phyloP scores from a whole-genome alignment of 2,329 filamentous ascomycete genomes.

The Ceratocystis smalleyi region DNA sequence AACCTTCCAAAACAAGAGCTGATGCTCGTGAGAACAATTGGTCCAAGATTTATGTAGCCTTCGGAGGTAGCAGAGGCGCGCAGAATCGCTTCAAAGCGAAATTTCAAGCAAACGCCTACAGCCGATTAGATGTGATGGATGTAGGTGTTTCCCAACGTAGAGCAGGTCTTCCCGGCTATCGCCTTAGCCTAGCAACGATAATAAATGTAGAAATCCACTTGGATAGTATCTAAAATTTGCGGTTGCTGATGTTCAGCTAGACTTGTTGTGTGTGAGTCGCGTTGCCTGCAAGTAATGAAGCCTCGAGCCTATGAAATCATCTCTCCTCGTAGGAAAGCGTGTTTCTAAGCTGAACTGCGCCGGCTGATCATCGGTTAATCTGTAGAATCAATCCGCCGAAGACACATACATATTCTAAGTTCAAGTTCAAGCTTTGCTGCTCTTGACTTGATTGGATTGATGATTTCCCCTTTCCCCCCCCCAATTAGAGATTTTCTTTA shows the following conservation, averaged over 20 bases:
- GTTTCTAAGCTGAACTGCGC: constrained; percentile 11
- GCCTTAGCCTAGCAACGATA: background rate
- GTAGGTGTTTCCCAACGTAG: background rate
- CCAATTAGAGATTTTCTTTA: background rate
- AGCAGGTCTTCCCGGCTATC: background rate
- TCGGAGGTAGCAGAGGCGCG: background rate
- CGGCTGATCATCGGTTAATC: constrained; percentile 10
- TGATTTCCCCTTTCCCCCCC: background rate
- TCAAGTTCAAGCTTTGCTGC: background rate
- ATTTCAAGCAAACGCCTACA: background rate
- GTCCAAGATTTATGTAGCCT: background rate
- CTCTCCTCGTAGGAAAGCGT: constrained; percentile 3
- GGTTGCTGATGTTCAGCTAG: background rate
- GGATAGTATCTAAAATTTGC: background rate
- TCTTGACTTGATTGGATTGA: background rate
- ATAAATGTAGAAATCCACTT: constrained; percentile 3
- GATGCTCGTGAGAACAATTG: too few relatives aligned
- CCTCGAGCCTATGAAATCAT: background rate
- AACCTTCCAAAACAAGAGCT: background rate
- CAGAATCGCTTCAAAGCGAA: background rate
- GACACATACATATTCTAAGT: background rate
- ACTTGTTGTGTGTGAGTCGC: background rate
- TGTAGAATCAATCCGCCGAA: background rate
- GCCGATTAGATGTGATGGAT: background rate
- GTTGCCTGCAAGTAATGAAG: background rate